phyloP scores from a whole-genome alignment of 108 stramenopile genomes.

The Asterionellopsis glacialis region DNA sequence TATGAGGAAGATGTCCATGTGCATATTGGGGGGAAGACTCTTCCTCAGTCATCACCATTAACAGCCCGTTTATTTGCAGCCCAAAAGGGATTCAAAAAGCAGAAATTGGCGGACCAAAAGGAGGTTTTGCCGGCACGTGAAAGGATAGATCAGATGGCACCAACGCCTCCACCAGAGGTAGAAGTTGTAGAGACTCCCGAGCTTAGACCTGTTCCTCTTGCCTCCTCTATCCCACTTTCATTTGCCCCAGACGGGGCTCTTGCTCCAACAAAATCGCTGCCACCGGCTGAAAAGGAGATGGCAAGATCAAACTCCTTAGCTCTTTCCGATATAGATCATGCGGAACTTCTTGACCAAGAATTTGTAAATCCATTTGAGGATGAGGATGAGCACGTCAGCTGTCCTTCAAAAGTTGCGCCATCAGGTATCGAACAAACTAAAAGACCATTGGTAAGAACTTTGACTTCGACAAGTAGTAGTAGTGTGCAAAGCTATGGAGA shows the following conservation, averaged over 20 bases:
- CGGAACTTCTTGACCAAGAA: conserved; percentile 10
- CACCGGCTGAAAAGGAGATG: neutral
- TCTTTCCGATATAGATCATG: conserved; percentile 22
- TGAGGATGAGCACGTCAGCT: conserved; percentile 15
- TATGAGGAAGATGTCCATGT: too few relatives aligned
- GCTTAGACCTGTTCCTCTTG: neutral
- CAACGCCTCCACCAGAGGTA: neutral
- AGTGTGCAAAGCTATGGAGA: conserved; percentile 12
- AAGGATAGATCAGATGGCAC: neutral
- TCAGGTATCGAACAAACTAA: neutral
- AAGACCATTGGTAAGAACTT: neutral
- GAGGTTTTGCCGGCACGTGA: neutral
- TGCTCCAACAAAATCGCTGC: neutral
- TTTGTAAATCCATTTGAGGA: conserved; percentile 57
- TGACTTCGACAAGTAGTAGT: conserved; percentile 3
- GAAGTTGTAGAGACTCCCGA: conserved; percentile 2
- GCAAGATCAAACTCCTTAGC: conserved; percentile 27
- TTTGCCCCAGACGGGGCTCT: neutral
- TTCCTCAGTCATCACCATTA: too few relatives aligned
- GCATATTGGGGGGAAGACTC: too few relatives aligned
- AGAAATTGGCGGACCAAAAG: neutral
- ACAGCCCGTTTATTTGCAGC: too few relatives aligned
- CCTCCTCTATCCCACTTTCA: conserved; percentile 3
- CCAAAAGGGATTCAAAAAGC: too few relatives aligned
- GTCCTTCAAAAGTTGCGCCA: neutral